Evolutionary conservation across 805 yeast genomes (phyloP).

Genomic region (Tetrapisispora arboricola): DNA sequence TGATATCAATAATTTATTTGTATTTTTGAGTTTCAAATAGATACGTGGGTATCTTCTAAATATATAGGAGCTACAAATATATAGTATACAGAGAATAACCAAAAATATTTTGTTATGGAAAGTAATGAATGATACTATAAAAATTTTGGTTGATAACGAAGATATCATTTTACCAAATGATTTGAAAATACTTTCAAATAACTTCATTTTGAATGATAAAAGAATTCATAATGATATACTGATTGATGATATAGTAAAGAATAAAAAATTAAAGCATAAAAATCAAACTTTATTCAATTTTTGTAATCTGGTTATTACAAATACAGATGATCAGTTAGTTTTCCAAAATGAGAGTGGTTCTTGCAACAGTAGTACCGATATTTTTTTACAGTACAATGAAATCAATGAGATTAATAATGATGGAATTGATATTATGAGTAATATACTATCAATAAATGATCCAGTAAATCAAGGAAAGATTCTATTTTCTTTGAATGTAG

Average conservation of each 20-base stretch:
- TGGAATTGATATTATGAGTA: background rate
- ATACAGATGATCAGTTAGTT: background rate
- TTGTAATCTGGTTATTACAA: background rate
- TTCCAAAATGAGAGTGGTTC: background rate
- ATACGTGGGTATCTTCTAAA: too few relatives aligned
- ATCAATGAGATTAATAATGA: background rate
- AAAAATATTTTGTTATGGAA: background rate
- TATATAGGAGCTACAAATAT: too few relatives aligned
- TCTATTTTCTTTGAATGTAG: background rate
- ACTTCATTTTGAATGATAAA: background rate
- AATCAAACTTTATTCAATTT: background rate
- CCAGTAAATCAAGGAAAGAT: background rate
- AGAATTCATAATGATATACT: background rate
- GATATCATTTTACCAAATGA: background rate
- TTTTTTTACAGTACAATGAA: conserved; percentile 1
- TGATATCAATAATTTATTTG: too few relatives aligned
- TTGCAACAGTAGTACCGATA: background rate
- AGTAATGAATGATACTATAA: background rate
- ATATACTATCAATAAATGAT: background rate
- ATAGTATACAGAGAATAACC: too few relatives aligned
- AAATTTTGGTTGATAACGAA: background rate
- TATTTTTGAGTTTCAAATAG: too few relatives aligned
- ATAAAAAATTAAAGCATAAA: background rate
- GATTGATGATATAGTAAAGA: background rate
- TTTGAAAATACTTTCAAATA: background rate